Percentiles rank a stretch among this genome's conserved stretches.
phyloP scores from a whole-genome alignment of 2,329 filamentous ascomycete genomes.

The Aurifilum marmelostoma region DNA sequence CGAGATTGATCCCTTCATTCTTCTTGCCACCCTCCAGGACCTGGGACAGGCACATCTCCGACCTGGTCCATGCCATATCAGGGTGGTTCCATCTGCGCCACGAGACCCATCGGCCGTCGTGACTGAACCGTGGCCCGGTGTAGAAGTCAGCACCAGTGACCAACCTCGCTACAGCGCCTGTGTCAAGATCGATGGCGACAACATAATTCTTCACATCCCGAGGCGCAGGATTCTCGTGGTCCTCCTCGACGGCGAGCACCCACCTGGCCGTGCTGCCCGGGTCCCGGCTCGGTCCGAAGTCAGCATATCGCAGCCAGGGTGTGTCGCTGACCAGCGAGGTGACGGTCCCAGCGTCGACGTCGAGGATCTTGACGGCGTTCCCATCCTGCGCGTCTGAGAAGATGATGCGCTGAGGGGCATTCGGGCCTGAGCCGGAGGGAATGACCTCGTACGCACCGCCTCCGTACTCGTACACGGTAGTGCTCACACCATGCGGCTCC shows the following conservation, averaged over 20 bases:
- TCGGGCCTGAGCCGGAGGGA: conserved; percentile 34
- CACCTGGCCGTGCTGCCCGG: conserved; percentile 36
- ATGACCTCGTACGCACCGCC: conserved; percentile 21
- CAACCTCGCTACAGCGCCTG: conserved; percentile 46
- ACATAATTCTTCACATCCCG: conserved; percentile 42
- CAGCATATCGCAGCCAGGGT: conserved; percentile 46
- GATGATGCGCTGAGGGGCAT: conserved; percentile 41
- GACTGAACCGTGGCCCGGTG: conserved; percentile 52
- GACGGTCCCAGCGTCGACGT: conserved; percentile 42
- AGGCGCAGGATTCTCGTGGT: conserved; percentile 45
- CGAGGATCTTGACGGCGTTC: conserved; percentile 47
- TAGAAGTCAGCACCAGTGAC: conserved; percentile 56
- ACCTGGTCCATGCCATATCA: conserved; percentile 54
- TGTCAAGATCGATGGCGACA: conserved; percentile 44
- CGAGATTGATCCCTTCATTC: conserved; percentile 37
- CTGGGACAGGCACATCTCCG: conserved; percentile 47
- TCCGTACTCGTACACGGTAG: conserved; percentile 25
- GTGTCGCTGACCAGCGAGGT: conserved; percentile 37
- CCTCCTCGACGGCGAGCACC: conserved; percentile 57
- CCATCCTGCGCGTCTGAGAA: conserved; percentile 48
- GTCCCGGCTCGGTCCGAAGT: conserved; percentile 46
- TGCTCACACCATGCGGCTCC: conserved; percentile 31
- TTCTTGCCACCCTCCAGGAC: conserved; percentile 38
- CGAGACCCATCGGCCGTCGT: conserved; percentile 48
- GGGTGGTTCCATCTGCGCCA: conserved; percentile 62